Base-by-base conservation (phyloP, 495 filamentous ascomycete species). In the Podospora pseudopauciseta region DNA sequence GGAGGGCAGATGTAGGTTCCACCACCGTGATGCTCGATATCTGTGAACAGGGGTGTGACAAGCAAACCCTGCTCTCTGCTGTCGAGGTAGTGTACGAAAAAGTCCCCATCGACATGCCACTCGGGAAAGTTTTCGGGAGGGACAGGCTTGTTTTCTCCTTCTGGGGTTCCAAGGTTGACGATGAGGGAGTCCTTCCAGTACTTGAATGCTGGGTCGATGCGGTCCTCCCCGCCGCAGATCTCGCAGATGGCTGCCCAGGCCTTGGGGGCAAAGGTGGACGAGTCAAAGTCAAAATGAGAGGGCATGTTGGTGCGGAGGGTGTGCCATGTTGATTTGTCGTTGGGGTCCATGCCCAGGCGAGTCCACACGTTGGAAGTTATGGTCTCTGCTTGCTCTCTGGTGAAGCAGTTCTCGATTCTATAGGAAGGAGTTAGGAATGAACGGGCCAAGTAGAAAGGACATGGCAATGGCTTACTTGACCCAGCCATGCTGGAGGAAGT, bases 41-140 rank as follows among this genome's bases (percentile, higher is more conserved):
- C 88, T 11, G 82, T 88, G 77, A 90, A 92, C 20, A 91, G 70
- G 3, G 90, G 89, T 60, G 88, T 91, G 19, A 92, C 87, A 0
- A 92, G 80, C 59, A 92, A 75, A 0, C 81, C 90, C 75, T 93
- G 90, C 78, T 92, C 90, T 0, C 86, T 86, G 59, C 86, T 89
- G 76, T 92, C 90, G 18, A 93, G 81, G 71, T 88, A 92, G 79
- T 92, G 89, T 16, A 89, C 82, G 77, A 92, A 91, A 76, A 91
- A 91, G 71, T 92, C 90, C 1, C 90, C 90, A 77, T 92, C 90
- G 26, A 90, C 88, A 75, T 93, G 90, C 90, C 90, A 93, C 7
- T 80, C 81, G 23, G 76, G 68, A n/a, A 91, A 78, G 6, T 86
- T 83, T 39, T 79, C 69, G 60, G 86, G 79, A 65, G 75, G 72